phyloP scores from a whole-genome alignment of 1,284 basidiomycete genomes.

The Marasmius oreades region DNA sequence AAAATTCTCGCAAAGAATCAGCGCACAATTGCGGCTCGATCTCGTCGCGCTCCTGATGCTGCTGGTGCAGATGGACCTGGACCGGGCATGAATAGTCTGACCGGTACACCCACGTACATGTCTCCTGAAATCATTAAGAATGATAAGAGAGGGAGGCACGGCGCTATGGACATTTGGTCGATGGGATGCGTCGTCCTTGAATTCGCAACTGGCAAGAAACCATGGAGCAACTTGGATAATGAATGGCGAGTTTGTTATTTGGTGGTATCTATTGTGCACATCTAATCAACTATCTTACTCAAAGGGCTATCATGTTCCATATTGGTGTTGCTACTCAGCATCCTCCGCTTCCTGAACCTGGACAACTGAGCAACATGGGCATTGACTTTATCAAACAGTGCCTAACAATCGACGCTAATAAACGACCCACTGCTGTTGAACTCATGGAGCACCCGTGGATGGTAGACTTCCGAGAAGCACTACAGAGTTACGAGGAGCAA shows the following conservation, averaged over 20 bases:
- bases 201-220: slow-evolving; percentile 93
- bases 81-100: slow-evolving; percentile 75
- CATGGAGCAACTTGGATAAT: slow-evolving; percentile 98
- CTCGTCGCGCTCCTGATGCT: slow-evolving; percentile 49
- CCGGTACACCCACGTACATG: slow-evolving; percentile 99
- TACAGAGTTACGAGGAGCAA: slow-evolving; percentile 63
- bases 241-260: slow-evolving; percentile 72
- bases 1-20: slow-evolving; percentile 96
- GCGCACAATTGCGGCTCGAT: slow-evolving; percentile 74
- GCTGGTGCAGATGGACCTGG: slow-evolving; percentile 28
- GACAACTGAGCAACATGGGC: slow-evolving; percentile 85
- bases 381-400: slow-evolving; percentile 95
- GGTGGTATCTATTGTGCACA: background rate
- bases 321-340: slow-evolving; percentile 97
- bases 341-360: slow-evolving; percentile 90
- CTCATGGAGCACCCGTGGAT: slow-evolving; percentile 93
- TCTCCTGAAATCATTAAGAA: slow-evolving; percentile 98
- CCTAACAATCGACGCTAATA: slow-evolving; percentile 83
- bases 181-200: slow-evolving; percentile 96
- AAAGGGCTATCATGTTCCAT: slow-evolving; percentile 98
- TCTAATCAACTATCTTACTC: slow-evolving; percentile 13
- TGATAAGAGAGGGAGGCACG: slow-evolving; percentile 79
- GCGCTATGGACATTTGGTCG: slow-evolving; percentile 99
- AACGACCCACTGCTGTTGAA: slow-evolving; percentile 83
- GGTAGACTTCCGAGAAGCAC: slow-evolving; percentile 68